phyloP scores from a whole-genome alignment of 768 basidiomycete species.

The Hypsizygus marmoreus region DNA sequence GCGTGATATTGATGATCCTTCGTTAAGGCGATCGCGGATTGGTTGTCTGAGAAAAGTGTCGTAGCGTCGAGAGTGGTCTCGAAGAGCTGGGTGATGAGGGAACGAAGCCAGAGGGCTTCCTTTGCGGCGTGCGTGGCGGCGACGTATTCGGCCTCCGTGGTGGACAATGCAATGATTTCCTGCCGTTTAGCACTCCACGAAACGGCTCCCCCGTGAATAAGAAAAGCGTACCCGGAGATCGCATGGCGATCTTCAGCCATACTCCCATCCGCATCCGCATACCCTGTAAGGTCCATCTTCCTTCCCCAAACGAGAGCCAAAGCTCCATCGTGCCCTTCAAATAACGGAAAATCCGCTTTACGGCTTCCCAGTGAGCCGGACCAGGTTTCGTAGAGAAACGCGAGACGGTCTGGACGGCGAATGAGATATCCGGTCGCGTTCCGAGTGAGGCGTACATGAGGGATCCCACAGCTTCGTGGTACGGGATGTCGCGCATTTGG shows the following conservation, averaged over 20 bases:
- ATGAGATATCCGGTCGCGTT: constrained; percentile 13
- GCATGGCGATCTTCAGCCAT: constrained; percentile 25
- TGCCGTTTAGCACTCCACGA: constrained; percentile 37
- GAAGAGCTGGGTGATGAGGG: constrained; percentile 22
- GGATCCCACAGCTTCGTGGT: constrained; percentile 9
- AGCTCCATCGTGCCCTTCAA: constrained; percentile 28
- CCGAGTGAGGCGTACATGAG: constrained; percentile 10
- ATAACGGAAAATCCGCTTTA: constrained; percentile 25
- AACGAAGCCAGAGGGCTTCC: constrained; percentile 20
- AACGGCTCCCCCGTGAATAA: constrained; percentile 28
- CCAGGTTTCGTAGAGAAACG: constrained; percentile 4
- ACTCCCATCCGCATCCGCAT: constrained; percentile 24
- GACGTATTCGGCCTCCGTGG: constrained; percentile 25
- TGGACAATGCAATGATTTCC: too few species aligned
- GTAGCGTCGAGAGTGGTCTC: constrained; percentile 26
- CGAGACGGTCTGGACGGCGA: constrained; percentile 1
- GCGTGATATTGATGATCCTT: constrained; percentile 7
- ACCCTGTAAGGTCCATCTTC: constrained; percentile 16
- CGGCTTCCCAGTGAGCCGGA: constrained; percentile 2
- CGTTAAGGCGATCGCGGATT: constrained; percentile 7
- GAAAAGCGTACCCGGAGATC: constrained; percentile 33
- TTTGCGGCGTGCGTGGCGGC: constrained; percentile 10
- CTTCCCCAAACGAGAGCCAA: constrained; percentile 22
- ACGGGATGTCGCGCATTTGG: constrained; percentile 16
- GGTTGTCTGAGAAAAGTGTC: constrained; percentile 9